Percentiles rank a stretch among this genome's conserved stretches.
Evolutionary conservation across 257 asterid species (phyloP).

Genomic region (Agastache rugosa): DNA sequence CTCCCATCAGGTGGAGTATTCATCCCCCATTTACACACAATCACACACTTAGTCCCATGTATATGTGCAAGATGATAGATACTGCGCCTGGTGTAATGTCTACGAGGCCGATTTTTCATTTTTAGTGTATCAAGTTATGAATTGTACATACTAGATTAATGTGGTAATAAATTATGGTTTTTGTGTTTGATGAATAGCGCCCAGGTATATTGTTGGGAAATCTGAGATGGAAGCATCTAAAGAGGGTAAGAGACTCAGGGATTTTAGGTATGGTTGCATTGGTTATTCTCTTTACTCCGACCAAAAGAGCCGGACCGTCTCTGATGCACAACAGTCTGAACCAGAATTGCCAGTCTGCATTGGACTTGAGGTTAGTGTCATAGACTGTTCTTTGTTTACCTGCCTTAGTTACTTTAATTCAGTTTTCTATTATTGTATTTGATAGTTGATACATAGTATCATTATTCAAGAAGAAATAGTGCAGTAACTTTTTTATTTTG

Average conservation of each 20-base stretch:
- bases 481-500: neutral
- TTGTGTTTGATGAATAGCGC: slow-evolving; percentile 61
- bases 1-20: neutral
- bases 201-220: slow-evolving; percentile 66
- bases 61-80: neutral
- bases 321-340: slow-evolving; percentile 49
- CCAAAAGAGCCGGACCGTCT: slow-evolving; percentile 45
- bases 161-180: slow-evolving; percentile 16
- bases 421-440: slow-evolving; percentile 3
- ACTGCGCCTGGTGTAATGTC: neutral
- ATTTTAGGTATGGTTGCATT: slow-evolving; percentile 81
- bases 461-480: slow-evolving; percentile 12
- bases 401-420: slow-evolving; percentile 26
- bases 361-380: slow-evolving; percentile 84
- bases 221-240: slow-evolving; percentile 71
- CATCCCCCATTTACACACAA: neutral
- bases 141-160: neutral
- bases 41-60: neutral
- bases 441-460: neutral
- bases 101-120: neutral
- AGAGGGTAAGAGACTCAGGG: slow-evolving; percentile 73
- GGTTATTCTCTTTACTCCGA: slow-evolving; percentile 85
- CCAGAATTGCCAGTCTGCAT: slow-evolving; percentile 79
- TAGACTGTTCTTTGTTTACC: neutral
- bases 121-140: slow-evolving; percentile 8